Base-by-base conservation (phyloP, 2,329 filamentous ascomycete species). In the Claviceps digitariae region DNA sequence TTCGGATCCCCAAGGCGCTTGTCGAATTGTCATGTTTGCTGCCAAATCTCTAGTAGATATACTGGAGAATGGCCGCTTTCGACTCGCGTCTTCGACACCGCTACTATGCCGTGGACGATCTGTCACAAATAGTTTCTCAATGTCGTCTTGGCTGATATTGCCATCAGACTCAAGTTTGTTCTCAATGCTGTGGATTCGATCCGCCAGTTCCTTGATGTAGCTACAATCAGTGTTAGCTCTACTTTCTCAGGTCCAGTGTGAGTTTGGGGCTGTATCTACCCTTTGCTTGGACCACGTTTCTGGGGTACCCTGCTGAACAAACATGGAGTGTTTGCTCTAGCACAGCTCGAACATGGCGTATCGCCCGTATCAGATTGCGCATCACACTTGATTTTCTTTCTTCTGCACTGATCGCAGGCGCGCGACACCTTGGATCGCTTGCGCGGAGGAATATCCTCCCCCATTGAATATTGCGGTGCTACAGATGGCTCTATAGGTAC, bases 321-420 rank as follows among this genome's bases (percentile, higher is more conserved):
- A 68, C 90, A 95, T 23, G 75, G 73, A n/a, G 83, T 79, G n/a
- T 79, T 79, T 8, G 87, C 83, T 52, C 88, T 81, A 52, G 83
- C 82, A 66, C 90, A 95, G 62, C 88, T 91, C 2, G 86, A 86
- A 63, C 90, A 95, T 6, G 85, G 83, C 55, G 83, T 79, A 20
- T 86, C 80, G 17, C 82, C 83, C 6, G 78, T 77, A 64, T 94
- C 87, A 9, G 84, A 83, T 56, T 81, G 79, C 4, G 88, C 86
- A 69, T 95, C 89, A 62, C 90, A 95, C 63, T 89, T 87, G 55
- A 94, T 88, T 73, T 91, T 94, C 69, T 94, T 94, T 53, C 89
- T 79, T 45, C 90, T 78, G 64, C 89, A 95, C 64, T 94, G 88
- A 64, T 95, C 89, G 62, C 89, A 95, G 2, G 89, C 90, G 40